Evolutionary conservation across 164 flowering plant species (phyloP).

Genomic region (Dillenia turbinata): DNA sequence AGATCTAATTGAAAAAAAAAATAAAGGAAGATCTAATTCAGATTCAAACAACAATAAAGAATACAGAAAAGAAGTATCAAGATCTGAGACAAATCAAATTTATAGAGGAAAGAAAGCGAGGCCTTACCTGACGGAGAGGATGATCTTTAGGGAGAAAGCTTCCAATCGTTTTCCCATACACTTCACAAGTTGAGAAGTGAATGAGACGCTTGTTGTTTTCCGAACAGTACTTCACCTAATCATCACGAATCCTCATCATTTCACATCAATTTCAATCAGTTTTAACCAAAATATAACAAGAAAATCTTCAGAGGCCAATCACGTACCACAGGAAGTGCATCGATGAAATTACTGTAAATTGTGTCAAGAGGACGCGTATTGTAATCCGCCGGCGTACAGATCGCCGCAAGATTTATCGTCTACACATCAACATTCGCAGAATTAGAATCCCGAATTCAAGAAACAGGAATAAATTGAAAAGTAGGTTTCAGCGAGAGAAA

Average conservation of each 20-base stretch:
- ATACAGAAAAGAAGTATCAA: not conserved
- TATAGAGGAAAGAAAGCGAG: constrained; percentile 2
- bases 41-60: too few relatives aligned
- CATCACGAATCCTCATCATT: constrained; percentile 2
- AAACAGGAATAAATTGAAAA: not conserved
- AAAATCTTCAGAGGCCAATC: too few relatives aligned
- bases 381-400: constrained; percentile 86
- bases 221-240: constrained; percentile 89
- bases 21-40: too few relatives aligned
- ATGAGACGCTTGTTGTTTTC: constrained; percentile 94
- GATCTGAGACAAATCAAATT: too few relatives aligned
- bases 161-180: constrained; percentile 94
- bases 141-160: constrained; percentile 86
- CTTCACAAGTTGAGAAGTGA: constrained; percentile 98
- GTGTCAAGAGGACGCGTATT: constrained; percentile 83
- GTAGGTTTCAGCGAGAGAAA: not conserved
- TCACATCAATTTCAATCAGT: constrained; percentile 13
- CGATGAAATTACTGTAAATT: constrained; percentile 81
- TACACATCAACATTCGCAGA: constrained; percentile 19
- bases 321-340: constrained; percentile 80
- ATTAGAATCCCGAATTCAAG: not conserved
- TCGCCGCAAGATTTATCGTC: constrained; percentile 83
- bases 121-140: constrained; percentile 73
- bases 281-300: not conserved
- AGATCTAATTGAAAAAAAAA: too few relatives aligned